These are phyloP conservation scores for Graphilbum fragrans DNA, from an alignment of 2,329 filamentous ascomycete species.

Conservation along the genomic window DNA sequence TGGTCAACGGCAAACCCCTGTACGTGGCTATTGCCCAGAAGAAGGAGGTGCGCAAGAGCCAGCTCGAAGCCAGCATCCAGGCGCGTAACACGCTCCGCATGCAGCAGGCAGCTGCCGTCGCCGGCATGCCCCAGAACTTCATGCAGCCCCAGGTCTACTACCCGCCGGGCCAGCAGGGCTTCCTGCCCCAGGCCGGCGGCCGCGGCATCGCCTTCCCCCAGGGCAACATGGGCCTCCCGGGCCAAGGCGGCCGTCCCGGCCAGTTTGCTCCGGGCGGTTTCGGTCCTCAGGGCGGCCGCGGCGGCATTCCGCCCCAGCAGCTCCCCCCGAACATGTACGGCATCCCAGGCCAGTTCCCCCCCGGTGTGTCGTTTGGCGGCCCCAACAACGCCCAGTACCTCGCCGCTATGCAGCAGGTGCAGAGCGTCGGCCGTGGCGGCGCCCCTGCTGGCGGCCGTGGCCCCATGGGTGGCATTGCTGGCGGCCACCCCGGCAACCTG, in stretches of 20 bases:
- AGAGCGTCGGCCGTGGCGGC: conserved; percentile 48
- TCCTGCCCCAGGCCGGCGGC: conserved; percentile 49
- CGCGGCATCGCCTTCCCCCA: conserved; percentile 58
- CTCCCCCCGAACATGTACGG: conserved; percentile 80
- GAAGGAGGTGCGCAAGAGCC: conserved; percentile 98
- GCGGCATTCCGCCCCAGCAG: conserved; percentile 70
- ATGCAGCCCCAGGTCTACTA: conserved; percentile 92
- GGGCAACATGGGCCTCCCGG: conserved; percentile 52
- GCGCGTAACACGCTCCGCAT: conserved; percentile 97
- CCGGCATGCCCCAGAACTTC: conserved; percentile 76
- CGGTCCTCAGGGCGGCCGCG: conserved; percentile 78
- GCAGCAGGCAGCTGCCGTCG: conserved; percentile 89
- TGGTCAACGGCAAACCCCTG: conserved; percentile 91
- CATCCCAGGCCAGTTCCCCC: conserved; percentile 69
- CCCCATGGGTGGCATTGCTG: conserved; percentile 51
- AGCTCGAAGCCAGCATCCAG: conserved; percentile 98
- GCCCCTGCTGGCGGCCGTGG: conserved; percentile 56
- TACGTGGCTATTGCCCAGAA: conserved; percentile 97
- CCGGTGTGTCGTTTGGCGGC: conserved; percentile 60
- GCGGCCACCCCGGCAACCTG: conserved; percentile 43
- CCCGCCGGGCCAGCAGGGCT: conserved; percentile 63
- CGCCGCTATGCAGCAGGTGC: conserved; percentile 70
- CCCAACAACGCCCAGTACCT: conserved; percentile 70
- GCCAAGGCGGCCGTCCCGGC: conserved; percentile 69
- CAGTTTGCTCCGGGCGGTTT: conserved; percentile 71